A percentile compares a stretch with the other conserved stretches of the same genome.
phyloP scores from a whole-genome alignment of 192 early-diverging fungal species.

The Linderina pennispora region DNA sequence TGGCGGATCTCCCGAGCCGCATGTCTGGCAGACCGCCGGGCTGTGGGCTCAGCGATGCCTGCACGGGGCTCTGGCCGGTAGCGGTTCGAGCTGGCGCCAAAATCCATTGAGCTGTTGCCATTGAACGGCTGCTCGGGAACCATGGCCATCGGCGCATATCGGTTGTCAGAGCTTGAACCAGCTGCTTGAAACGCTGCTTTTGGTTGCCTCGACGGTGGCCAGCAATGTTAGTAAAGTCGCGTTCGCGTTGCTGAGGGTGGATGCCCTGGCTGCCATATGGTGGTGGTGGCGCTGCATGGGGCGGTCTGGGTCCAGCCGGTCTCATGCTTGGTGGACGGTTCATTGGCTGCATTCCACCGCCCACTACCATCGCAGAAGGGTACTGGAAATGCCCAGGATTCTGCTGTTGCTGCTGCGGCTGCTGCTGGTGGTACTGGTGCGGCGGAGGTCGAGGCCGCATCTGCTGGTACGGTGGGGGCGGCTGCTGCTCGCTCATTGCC shows the following conservation, averaged over 20 bases:
- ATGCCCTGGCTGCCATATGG: too few species aligned
- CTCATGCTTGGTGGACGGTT: too few species aligned
- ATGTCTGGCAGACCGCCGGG: conserved; percentile 16
- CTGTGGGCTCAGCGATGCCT: conserved; percentile 8
- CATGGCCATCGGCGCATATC: neutral
- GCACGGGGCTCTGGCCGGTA: conserved; percentile 9
- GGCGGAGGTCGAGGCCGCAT: too few species aligned
- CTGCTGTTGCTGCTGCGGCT: conserved; percentile 7
- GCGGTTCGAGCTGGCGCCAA: conserved; percentile 2
- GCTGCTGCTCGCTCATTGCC: too few species aligned
- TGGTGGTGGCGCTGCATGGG: too few species aligned
- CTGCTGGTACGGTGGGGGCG: too few species aligned
- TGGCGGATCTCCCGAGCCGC: conserved; percentile 32
- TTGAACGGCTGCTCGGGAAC: conserved; percentile 28
- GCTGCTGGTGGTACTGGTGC: conserved; percentile 4
- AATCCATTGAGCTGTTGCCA: conserved; percentile 20
- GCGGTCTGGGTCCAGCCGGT: too few species aligned
- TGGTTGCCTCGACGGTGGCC: conserved; percentile 34
- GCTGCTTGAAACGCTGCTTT: conserved; percentile 18
- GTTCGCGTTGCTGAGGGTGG: conserved; percentile 33
- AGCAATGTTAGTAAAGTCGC: conserved; percentile 31
- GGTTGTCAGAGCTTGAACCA: conserved; percentile 4
- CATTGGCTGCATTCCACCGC: conserved; percentile 33
- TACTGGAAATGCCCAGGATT: conserved; percentile 7
- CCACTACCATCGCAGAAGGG: conserved; percentile 42